These are phyloP conservation scores for Lachnum nothofagi DNA, from an alignment of 2,329 filamentous ascomycete genomes.

Conservation along the genomic window DNA sequence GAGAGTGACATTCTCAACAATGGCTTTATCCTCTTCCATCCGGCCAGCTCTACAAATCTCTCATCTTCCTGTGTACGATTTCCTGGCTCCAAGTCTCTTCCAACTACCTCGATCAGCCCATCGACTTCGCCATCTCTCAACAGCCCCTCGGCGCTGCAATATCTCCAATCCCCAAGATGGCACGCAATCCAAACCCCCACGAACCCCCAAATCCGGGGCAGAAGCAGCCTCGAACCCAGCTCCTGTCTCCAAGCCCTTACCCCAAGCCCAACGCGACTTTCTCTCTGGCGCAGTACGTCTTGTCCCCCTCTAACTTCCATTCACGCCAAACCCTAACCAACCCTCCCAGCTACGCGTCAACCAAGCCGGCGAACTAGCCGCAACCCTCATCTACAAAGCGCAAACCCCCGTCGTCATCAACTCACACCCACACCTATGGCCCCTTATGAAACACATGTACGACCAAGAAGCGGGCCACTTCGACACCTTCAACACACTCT, in stretches of 20 bases:
- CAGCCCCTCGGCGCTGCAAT: conserved; percentile 7
- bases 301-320: neutral
- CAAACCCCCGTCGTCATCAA: conserved; percentile 78
- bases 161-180: conserved; percentile 2
- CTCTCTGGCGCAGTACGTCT: conserved; percentile 64
- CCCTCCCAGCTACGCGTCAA: conserved; percentile 74
- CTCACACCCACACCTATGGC: conserved; percentile 79
- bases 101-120: conserved; percentile 14
- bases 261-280: conserved; percentile 65
- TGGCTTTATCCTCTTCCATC: conserved; percentile 16
- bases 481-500: conserved; percentile 73
- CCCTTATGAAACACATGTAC: conserved; percentile 96
- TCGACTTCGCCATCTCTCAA: conserved; percentile 22
- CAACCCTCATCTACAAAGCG: conserved; percentile 85
- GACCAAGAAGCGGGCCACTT: conserved; percentile 91
- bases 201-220: conserved; percentile 34
- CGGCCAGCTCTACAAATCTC: conserved; percentile 7
- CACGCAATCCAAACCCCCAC: conserved; percentile 16
- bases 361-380: conserved; percentile 95
- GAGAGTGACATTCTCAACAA: conserved; percentile 8
- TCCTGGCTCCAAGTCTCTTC: conserved; percentile 36
- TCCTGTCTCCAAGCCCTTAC: conserved; percentile 46
- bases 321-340: neutral
- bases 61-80: conserved; percentile 33
- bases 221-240: conserved; percentile 18